Evolutionary conservation across 768 basidiomycete genomes (phyloP).

Genomic region (Leccinum barrowsii): DNA sequence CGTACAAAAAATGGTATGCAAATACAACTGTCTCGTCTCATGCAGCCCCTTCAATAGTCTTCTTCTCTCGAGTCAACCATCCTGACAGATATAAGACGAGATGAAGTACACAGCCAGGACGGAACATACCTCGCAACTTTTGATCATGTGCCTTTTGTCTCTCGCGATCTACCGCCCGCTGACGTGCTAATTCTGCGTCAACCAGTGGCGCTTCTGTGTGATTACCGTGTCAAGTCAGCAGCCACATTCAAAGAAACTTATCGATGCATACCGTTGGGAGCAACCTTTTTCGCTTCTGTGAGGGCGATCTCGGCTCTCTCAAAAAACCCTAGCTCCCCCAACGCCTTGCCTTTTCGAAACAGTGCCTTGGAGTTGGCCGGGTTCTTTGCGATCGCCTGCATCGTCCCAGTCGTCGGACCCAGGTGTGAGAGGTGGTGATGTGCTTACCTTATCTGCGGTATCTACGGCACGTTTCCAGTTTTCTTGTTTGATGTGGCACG

Average conservation of each 20-base stretch:
- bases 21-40: not conserved
- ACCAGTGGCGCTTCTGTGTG: constrained; percentile 51
- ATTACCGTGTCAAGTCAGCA: not conserved
- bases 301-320: constrained; percentile 69
- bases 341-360: constrained; percentile 78
- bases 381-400: constrained; percentile 71
- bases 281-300: constrained; percentile 60
- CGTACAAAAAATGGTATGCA: not conserved
- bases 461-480: constrained; percentile 80
- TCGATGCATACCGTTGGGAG: constrained; percentile 47
- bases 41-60: constrained; percentile 6
- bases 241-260: not conserved
- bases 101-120: not conserved
- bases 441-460: constrained; percentile 70
- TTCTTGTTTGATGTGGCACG: constrained; percentile 73
- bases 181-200: constrained; percentile 61
- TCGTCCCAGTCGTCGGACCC: not conserved
- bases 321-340: constrained; percentile 71
- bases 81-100: constrained; percentile 19
- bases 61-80: constrained; percentile 33
- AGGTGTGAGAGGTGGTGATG: not conserved
- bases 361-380: constrained; percentile 73
- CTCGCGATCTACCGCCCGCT: constrained; percentile 62
- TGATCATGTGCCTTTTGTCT: constrained; percentile 61
- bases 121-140: constrained; percentile 66